Percentiles rank a stretch among this genome's conserved stretches.
Conservation (phyloP, 2,329 filamentous ascomycete species). For the Phaeomoniella chlamydospora region DNA sequence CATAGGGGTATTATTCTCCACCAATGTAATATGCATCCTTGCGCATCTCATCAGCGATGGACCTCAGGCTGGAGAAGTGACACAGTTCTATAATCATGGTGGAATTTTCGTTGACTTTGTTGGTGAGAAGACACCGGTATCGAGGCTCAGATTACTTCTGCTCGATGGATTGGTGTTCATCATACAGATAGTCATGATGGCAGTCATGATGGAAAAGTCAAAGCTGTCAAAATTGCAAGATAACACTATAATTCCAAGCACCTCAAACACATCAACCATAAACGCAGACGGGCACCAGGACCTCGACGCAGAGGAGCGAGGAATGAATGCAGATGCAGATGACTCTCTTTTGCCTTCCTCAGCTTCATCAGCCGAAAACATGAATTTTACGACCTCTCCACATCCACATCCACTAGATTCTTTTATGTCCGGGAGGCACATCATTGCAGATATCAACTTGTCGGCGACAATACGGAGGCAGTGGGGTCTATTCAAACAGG, state of each 20-base stretch:
- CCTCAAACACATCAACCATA: constrained; percentile 10
- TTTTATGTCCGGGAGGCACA: constrained; percentile 20
- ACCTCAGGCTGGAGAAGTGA: constrained; percentile 35
- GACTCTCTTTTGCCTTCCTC: constrained; percentile 15
- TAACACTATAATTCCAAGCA: too few relatives aligned
- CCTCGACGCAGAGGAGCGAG: constrained; percentile 45
- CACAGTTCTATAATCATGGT: constrained; percentile 43
- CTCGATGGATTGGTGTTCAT: constrained; percentile 39
- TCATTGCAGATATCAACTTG: constrained; percentile 22
- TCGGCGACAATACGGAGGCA: constrained; percentile 21
- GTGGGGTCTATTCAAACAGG: constrained; percentile 15
- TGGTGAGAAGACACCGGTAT: constrained; percentile 42
- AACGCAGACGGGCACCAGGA: constrained; percentile 26
- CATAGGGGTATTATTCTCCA: constrained; percentile 36
- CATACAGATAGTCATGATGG: constrained; percentile 43
- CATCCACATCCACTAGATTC: constrained; percentile 20
- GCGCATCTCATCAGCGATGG: constrained; percentile 40
- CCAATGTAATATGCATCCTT: constrained; percentile 41
- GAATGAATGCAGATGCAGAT: constrained; percentile 27
- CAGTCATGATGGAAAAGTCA: constrained; percentile 36
- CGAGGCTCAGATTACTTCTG: constrained; percentile 34
- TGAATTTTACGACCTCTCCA: not conserved
- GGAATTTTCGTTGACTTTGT: constrained; percentile 51
- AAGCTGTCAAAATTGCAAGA: constrained; percentile 20
- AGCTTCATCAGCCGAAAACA: not conserved